phyloP scores from a whole-genome alignment of 495 filamentous ascomycete species.

The Aspergillus diversus region DNA sequence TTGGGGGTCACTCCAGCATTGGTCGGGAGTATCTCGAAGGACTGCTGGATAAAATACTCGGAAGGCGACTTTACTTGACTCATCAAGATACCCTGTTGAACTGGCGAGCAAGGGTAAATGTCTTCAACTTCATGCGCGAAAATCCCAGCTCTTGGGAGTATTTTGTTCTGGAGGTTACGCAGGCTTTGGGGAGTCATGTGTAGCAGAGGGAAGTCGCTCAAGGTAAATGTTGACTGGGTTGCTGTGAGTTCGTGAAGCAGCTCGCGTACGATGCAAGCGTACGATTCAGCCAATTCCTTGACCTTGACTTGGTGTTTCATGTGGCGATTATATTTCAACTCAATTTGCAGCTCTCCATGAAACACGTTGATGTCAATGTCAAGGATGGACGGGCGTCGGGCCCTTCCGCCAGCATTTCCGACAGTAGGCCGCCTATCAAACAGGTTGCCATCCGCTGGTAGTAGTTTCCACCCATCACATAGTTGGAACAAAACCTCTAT shows the following conservation, averaged over 20 bases:
- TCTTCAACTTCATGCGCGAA: not conserved
- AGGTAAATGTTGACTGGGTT: not conserved
- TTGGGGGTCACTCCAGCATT: not conserved
- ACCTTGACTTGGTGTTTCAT: constrained; percentile 10
- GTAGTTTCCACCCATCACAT: too few species aligned
- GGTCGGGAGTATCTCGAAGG: constrained; percentile 11
- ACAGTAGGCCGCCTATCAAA: not conserved
- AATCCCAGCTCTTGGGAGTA: constrained; percentile 5
- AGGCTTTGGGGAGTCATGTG: not conserved
- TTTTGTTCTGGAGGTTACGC: not conserved
- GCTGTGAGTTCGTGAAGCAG: constrained; percentile 1
- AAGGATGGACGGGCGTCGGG: constrained; percentile 3
- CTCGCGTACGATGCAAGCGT: not conserved
- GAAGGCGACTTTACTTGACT: constrained; percentile 17
- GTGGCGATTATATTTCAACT: constrained; percentile 10
- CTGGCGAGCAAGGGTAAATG: constrained; percentile 20
- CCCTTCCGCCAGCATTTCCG: not conserved
- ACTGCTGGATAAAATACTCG: constrained; percentile 18
- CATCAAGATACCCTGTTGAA: constrained; percentile 21
- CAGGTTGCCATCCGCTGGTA: too few species aligned
- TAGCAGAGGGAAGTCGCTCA: constrained; percentile 13
- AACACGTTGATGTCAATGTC: not conserved
- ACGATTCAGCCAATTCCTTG: not conserved
- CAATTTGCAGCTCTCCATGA: not conserved
- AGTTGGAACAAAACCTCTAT: constrained; percentile 18